Base-by-base conservation (phyloP, 2,329 filamentous ascomycete genomes). In the Dactylellina sp. region DNA sequence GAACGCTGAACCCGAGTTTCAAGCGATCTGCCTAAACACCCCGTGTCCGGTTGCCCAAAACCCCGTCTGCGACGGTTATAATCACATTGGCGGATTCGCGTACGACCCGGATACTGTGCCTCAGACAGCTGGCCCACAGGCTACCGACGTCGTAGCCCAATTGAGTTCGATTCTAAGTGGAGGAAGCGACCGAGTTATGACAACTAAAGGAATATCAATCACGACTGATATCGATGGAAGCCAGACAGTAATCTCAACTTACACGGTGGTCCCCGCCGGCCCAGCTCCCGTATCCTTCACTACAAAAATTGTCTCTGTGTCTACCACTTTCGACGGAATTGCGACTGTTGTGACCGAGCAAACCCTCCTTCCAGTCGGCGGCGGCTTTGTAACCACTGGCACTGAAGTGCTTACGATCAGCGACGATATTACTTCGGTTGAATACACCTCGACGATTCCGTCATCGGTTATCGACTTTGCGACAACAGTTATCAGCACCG, bases 1-100 rank as follows among this genome's bases (percentile, higher is more conserved):
- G 18, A 78, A 80, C 4, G 82, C 85, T 64, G 82, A 82, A 4
- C 71, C 82, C 7, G 82, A 85, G 77, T 81, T 86, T 20, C 85
- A 89, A 80, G 81, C 84, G 62, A 86, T 89, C 76, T 89, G 87
- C 81, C 84, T 84, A 76, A 83, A 82, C 40, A 80, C 81, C n/a
- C 78, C 80, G 40, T 88, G 86, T 79, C 84, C 84, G 0, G 55
- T 84, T 11, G 82, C 84, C 12, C 75, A 80, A 5, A 83, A 84
- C 56, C 79, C 83, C 5, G 81, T 81, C 4, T 88, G 86, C 77
- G 77, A 78, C 16, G 76, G 79, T n/a, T 86, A 87, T 77, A 79
- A 79, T n/a, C 40, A 65, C 14, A 57, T 47, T n/a, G 65, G 65
- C 11, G 65, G 65, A 5, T 62, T 49, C 14, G 65, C 59, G 14